phyloP scores from a whole-genome alignment of 495 filamentous ascomycete species.

The Aspergillus wentii region DNA sequence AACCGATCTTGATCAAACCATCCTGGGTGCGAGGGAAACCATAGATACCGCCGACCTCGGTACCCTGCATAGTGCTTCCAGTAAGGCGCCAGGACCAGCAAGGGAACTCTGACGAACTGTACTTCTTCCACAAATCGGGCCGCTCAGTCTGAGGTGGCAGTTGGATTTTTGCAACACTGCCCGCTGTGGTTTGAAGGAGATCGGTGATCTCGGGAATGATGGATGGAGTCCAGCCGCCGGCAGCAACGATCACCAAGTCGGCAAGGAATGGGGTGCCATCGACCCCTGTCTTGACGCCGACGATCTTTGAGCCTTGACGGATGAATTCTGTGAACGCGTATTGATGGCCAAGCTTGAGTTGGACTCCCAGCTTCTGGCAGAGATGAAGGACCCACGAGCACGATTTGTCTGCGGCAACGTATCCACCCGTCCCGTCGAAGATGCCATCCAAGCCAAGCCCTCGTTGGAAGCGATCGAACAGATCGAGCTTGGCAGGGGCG shows the following conservation, averaged over 20 bases:
- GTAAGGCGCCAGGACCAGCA: conserved; percentile 23
- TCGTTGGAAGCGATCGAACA: conserved; percentile 10
- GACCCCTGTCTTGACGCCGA: conserved; percentile 23
- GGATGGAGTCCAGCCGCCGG: conserved; percentile 71
- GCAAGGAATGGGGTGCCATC: conserved; percentile 38
- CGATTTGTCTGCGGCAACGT: conserved; percentile 35
- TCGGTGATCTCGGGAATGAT: conserved; percentile 45
- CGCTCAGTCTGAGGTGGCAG: conserved; percentile 25
- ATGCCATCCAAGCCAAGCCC: conserved; percentile 19
- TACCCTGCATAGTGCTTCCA: conserved; percentile 21
- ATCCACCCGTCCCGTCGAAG: conserved; percentile 34
- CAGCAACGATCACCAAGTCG: conserved; percentile 65
- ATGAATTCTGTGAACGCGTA: conserved; percentile 21
- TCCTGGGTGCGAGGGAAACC: conserved; percentile 32
- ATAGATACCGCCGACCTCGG: conserved; percentile 32
- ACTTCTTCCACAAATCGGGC: conserved; percentile 17
- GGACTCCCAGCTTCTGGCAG: conserved; percentile 26
- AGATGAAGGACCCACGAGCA: conserved; percentile 36
- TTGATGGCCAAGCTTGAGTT: conserved; percentile 23
- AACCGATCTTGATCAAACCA: conserved; percentile 43
- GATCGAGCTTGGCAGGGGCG: conserved; percentile 25
- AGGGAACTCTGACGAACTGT: conserved; percentile 29
- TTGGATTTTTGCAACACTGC: conserved; percentile 29
- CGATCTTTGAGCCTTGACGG: conserved; percentile 1
- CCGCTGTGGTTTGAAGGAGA: conserved; percentile 39